A percentile compares a stretch with the other conserved stretches of the same genome.
Evolutionary conservation across 2,329 filamentous ascomycete genomes (phyloP).

Genomic region (Exophiala sideris): DNA sequence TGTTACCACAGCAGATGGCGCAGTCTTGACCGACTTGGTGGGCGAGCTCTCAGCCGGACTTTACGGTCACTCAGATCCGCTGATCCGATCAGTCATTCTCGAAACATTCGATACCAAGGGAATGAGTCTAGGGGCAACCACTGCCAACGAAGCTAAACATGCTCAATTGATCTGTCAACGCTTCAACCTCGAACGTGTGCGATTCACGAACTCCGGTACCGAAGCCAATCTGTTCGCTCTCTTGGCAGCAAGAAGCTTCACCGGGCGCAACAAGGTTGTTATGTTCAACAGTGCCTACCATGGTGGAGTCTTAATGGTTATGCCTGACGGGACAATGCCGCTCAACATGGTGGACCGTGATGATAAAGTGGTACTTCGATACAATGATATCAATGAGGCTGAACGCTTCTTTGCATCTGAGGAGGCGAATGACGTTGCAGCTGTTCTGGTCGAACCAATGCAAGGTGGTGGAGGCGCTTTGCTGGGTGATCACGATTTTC

Average conservation of each 20-base stretch:
- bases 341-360: conserved; percentile 41
- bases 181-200: conserved; percentile 44
- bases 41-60: conserved; percentile 63
- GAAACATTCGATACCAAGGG: conserved; percentile 46
- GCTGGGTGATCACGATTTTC: conserved; percentile 50
- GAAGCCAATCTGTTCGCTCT: conserved; percentile 62
- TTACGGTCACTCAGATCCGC: conserved; percentile 61
- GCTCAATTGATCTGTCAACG: conserved; percentile 51
- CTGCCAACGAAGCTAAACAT: conserved; percentile 49
- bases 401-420: conserved; percentile 40
- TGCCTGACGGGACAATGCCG: conserved; percentile 57
- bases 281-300: conserved; percentile 84
- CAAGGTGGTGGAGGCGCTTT: conserved; percentile 61
- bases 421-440: conserved; percentile 49
- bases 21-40: conserved; percentile 55
- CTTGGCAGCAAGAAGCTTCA: conserved; percentile 51
- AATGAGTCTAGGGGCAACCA: conserved; percentile 54
- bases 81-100: conserved; percentile 49
- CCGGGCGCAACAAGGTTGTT: conserved; percentile 62
- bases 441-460: conserved; percentile 65
- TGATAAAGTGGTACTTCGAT: conserved; percentile 59
- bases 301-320: conserved; percentile 50
- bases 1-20: conserved; percentile 32
- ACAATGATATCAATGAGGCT: conserved; percentile 56
- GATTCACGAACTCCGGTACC: conserved; percentile 64